phyloP scores from a whole-genome alignment of 164 flowering plant species.

The Nymphaea colorata region DNA sequence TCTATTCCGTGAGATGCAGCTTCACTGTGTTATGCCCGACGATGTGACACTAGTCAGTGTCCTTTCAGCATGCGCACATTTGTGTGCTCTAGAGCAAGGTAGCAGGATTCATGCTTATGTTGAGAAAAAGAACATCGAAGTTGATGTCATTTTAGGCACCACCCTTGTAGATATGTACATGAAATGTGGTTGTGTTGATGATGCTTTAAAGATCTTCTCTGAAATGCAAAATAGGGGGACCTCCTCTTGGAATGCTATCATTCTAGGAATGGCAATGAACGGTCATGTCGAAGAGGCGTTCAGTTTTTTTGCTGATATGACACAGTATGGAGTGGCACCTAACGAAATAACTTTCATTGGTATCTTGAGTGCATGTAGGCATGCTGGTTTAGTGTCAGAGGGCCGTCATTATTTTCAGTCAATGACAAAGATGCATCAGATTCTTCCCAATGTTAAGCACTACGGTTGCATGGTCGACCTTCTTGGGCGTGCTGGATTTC shows the following conservation, averaged over 20 bases:
- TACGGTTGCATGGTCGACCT: slow-evolving; percentile 51
- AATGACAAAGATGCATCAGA: slow-evolving; percentile 18
- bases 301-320: slow-evolving; percentile 25
- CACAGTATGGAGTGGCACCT: slow-evolving; percentile 14
- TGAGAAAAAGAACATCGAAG: slow-evolving; percentile 12
- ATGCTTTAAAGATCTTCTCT: slow-evolving; percentile 26
- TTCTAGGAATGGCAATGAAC: slow-evolving; percentile 31
- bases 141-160: slow-evolving; percentile 30
- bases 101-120: slow-evolving; percentile 27
- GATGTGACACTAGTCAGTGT: slow-evolving; percentile 30
- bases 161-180: slow-evolving; percentile 40
- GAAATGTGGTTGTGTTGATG: slow-evolving; percentile 31
- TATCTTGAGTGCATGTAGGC: slow-evolving; percentile 35
- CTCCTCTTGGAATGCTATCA: slow-evolving; percentile 40
- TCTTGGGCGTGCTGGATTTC: slow-evolving; percentile 32
- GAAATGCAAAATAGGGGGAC: slow-evolving; percentile 26
- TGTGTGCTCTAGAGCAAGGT: slow-evolving; percentile 27
- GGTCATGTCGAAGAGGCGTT: slow-evolving; percentile 22
- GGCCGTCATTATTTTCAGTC: slow-evolving; percentile 26
- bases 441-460: slow-evolving; percentile 33
- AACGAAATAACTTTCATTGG: slow-evolving; percentile 39
- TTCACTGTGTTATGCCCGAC: slow-evolving; percentile 17
- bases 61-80: slow-evolving; percentile 27
- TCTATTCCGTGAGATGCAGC: slow-evolving; percentile 30
- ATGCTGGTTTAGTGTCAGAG: slow-evolving; percentile 30